Conservation (phyloP, 1,284 basidiomycete genomes). For the Gymnopus androsaceus region DNA sequence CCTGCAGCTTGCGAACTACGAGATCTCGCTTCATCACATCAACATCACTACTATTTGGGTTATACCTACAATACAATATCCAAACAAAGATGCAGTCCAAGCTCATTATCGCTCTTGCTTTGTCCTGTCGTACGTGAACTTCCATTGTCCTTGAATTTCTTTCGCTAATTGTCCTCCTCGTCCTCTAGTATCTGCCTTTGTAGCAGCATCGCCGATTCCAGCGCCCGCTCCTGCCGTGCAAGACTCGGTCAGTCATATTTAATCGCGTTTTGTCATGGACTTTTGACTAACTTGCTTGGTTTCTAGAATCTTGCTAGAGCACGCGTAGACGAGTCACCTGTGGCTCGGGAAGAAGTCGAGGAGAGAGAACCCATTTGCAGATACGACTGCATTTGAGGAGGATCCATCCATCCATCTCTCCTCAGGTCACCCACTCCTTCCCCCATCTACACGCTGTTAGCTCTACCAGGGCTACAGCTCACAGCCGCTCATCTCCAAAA, state of each 20-base stretch:
- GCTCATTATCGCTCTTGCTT: conserved; percentile 5
- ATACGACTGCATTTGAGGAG: conserved; percentile 9
- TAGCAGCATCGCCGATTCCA: conserved; percentile 11
- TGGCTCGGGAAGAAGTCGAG: conserved; percentile 4
- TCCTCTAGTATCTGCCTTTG: conserved; percentile 7
- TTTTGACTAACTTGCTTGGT: neutral
- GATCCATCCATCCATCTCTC: neutral
- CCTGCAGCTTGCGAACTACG: neutral
- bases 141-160: neutral
- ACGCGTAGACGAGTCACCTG: neutral
- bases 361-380: conserved; percentile 12
- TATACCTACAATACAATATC: too few relatives aligned
- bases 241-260: neutral
- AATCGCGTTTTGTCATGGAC: too few relatives aligned
- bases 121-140: conserved; percentile 2
- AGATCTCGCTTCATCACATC: neutral
- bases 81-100: conserved; percentile 9
- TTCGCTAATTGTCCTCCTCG: neutral
- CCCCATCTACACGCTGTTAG: neutral
- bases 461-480: too few relatives aligned
- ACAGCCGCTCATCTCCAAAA: too few relatives aligned
- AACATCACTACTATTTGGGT: too few relatives aligned
- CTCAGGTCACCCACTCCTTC: neutral
- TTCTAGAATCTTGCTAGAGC: neutral
- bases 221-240: neutral